Evolutionary conservation across 2,329 filamentous ascomycete genomes (phyloP).

Genomic region (Pseudogymnoascus verrucosus): DNA sequence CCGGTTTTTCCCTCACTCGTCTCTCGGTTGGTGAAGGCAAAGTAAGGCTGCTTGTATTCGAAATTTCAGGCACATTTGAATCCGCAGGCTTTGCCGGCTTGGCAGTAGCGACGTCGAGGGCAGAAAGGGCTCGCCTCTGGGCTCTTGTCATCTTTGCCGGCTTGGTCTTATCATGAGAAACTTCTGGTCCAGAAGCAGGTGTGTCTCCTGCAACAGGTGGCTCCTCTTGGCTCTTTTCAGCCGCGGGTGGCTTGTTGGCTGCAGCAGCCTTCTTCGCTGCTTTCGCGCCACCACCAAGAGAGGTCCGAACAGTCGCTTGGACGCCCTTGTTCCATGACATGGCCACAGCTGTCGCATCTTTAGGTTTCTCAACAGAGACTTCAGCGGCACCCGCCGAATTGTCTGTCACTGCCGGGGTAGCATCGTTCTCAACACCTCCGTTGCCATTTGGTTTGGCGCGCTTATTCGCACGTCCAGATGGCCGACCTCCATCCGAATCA

Average conservation of each 20-base stretch:
- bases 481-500: not conserved
- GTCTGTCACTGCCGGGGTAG: not conserved
- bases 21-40: not conserved
- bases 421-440: not conserved
- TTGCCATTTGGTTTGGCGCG: not conserved
- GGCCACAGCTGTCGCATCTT: slow-evolving; percentile 18
- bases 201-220: not conserved
- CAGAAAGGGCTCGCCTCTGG: not conserved
- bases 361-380: not conserved
- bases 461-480: not conserved
- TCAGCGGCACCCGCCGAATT: not conserved
- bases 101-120: not conserved
- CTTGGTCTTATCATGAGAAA: not conserved
- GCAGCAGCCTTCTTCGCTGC: slow-evolving; percentile 11
- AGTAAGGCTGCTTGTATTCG: no score
- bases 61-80: not conserved
- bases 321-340: slow-evolving; percentile 38
- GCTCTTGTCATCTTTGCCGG: not conserved
- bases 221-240: not conserved
- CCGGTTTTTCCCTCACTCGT: not conserved
- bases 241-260: not conserved
- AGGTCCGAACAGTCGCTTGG: slow-evolving; percentile 34
- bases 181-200: not conserved
- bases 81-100: not conserved
- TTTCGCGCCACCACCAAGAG: slow-evolving; percentile 27